Evolutionary conservation across 257 asterid species (phyloP), one percentile per base, ranked within the genome.

Genomic region (Nyctanthes arbortristis): DNA sequence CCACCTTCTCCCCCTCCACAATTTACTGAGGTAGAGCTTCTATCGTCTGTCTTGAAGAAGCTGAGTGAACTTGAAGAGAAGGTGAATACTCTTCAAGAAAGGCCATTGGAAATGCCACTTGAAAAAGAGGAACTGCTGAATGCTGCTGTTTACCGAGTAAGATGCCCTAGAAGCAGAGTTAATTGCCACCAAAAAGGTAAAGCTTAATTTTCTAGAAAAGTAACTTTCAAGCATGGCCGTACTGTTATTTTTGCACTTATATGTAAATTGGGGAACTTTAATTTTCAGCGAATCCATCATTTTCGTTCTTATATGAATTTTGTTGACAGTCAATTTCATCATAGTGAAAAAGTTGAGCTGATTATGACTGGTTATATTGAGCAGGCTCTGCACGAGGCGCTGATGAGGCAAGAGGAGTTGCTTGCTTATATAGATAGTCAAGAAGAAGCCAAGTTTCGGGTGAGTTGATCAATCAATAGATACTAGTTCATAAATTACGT

Each of bases 111-210:
- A 79, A 90, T 90, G 97, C 97, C 96, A 24, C 75, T 67, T 71
- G 97, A 88, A 81, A 90, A 90, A 81, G 92, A 81, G 57, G 94
- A 90, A 70, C 78, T 90, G 86, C 81, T 90, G 63, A 84, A 90
- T 77, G 91, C 91, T 77, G 97, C 97, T 73, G 87, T 88, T 73
- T 86, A 81, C 78, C 88, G 97, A 25, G 94, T 90, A 47, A n/a
- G 93, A 90, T 80, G 96, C 87, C 69, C 75, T 90, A 24, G 97
- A 90, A 82, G 94, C 96, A 59, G 92, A 90, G 83, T 78, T 90
- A 72, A 88, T 89, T 80, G 86, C 97, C 35, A 88, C 97, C 68
- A 86, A 90, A 75, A 88, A 86, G 94, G 97, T 88, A 79, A n/a
- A n/a, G n/a, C n/a, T n/a, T n/a, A n/a, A n/a, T n/a, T n/a, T n/a